These are phyloP conservation scores for Fistulifera pelliculosa DNA, from an alignment of 108 stramenopile genomes.

Conservation along the genomic window DNA sequence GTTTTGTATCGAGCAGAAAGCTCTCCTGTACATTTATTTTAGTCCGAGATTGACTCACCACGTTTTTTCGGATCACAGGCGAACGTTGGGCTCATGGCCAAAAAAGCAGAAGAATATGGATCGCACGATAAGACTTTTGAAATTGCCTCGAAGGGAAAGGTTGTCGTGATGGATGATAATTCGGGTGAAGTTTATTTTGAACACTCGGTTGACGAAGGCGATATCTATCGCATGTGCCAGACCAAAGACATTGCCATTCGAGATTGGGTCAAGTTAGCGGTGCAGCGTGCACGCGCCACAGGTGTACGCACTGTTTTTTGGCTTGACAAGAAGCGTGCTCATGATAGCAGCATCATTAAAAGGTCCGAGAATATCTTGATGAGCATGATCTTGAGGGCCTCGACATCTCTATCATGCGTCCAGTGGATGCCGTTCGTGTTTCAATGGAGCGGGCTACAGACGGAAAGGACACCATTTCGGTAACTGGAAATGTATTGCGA, in stretches of 20 bases:
- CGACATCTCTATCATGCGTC: conserved; percentile 86
- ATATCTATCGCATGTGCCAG: conserved; percentile 93
- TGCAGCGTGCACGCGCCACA: conserved; percentile 71
- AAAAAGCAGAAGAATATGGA: conserved; percentile 92
- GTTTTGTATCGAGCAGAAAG: not conserved
- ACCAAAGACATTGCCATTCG: conserved; percentile 87
- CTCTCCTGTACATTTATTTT: not conserved
- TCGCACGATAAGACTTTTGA: conserved; percentile 93
- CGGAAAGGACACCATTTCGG: conserved; percentile 86
- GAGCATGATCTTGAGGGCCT: conserved; percentile 79
- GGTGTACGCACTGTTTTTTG: conserved; percentile 81
- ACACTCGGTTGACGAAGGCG: conserved; percentile 76
- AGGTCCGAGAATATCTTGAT: conserved; percentile 78
- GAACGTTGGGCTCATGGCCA: conserved; percentile 64
- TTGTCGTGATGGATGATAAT: conserved; percentile 68
- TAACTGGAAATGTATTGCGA: conserved; percentile 92
- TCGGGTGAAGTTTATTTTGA: conserved; percentile 66
- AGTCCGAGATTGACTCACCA: not conserved
- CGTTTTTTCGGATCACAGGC: conserved; percentile 1
- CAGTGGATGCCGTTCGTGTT: conserved; percentile 77
- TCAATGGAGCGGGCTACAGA: conserved; percentile 82
- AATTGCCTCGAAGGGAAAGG: conserved; percentile 53
- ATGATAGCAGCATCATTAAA: conserved; percentile 79
- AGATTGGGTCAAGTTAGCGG: conserved; percentile 89
- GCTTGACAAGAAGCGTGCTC: conserved; percentile 86